Base-by-base conservation (phyloP, 1,284 basidiomycete genomes). In the Earliella scabrosa region DNA sequence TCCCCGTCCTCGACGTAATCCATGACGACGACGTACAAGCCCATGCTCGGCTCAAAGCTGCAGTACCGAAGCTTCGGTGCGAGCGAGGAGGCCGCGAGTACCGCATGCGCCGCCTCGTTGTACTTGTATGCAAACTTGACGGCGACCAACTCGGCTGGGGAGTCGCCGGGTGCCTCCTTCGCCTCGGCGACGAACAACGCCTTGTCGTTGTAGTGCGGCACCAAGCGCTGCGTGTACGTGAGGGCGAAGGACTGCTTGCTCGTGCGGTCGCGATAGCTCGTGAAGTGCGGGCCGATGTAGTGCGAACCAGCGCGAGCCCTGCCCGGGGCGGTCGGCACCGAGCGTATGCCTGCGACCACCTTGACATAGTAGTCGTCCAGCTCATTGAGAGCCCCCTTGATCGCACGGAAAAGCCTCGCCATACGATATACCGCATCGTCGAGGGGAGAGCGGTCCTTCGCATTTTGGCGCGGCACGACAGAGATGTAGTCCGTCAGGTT, bases 1-100 rank as follows among this genome's bases (percentile, higher is more conserved):
- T n/a, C 36, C 23, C 16, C 31, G 39, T 13, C 46, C 31, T 32
- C 40, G 29, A 67, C 43, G 38, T 51, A 61, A 39, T 66, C 66
- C 66, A 65, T 68, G 13, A 68, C 61, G 39, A 65, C 59, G 48
- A 66, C 61, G 27, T 45, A 44, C 58, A 61, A 52, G n/a, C 58
- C 61, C 2, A 58, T 51, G 13, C 36, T 44, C 8, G 51, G 38
- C 43, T 50, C 47, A 24, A 50, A 41, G 35, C 50, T 34, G 52
- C 55, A 59, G 54, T 45, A 38, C 21, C 38, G 45, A 18, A 61
- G 50, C 32, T 16, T 40, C 26, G 47, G 63, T 20, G 63, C 63
- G 3, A 35, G 52, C n/a, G 8, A n/a, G 4, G 29, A 21, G 36
- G 16, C 23, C 38, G 52, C 60, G 36, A 61, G 57, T 2, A 61